A percentile compares a stretch with the other conserved stretches of the same genome.
phyloP scores from a whole-genome alignment of 768 basidiomycete genomes.

The Termitomyces sp. region DNA sequence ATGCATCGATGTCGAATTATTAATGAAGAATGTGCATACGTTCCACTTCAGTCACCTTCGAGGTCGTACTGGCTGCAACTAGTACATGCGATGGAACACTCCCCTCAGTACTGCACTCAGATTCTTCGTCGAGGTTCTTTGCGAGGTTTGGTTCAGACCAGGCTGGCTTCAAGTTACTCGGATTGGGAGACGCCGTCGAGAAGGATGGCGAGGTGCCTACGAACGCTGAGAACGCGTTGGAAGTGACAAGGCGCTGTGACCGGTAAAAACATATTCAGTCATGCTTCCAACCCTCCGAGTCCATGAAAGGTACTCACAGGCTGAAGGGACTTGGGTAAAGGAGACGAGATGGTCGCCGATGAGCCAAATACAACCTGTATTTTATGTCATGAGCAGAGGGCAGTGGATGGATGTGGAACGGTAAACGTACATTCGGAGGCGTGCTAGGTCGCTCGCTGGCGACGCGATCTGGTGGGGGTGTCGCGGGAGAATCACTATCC shows the following conservation, averaged over 20 bases:
- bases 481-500: neutral
- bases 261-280: neutral
- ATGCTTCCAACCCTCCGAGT: neutral
- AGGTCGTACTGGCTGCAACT: conserved; percentile 9
- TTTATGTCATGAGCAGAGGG: neutral
- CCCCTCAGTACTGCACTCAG: neutral
- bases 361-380: conserved; percentile 14
- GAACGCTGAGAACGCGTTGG: conserved; percentile 37
- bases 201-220: conserved; percentile 32
- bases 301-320: conserved; percentile 5
- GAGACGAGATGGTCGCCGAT: conserved; percentile 10
- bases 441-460: conserved; percentile 2
- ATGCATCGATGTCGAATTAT: neutral
- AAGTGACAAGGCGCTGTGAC: conserved; percentile 10
- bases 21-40: conserved; percentile 8
- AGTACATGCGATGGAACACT: conserved; percentile 11
- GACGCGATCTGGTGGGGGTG: conserved; percentile 3
- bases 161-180: conserved; percentile 10
- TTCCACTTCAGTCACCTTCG: conserved; percentile 11
- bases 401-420: neutral
- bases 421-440: conserved; percentile 4
- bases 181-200: conserved; percentile 16
- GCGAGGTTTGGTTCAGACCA: conserved; percentile 12
- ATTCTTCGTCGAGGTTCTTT: conserved; percentile 1
- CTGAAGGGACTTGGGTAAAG: conserved; percentile 12